Conservation (phyloP, 495 filamentous ascomycete genomes). For the Wilcoxina mikolae region DNA sequence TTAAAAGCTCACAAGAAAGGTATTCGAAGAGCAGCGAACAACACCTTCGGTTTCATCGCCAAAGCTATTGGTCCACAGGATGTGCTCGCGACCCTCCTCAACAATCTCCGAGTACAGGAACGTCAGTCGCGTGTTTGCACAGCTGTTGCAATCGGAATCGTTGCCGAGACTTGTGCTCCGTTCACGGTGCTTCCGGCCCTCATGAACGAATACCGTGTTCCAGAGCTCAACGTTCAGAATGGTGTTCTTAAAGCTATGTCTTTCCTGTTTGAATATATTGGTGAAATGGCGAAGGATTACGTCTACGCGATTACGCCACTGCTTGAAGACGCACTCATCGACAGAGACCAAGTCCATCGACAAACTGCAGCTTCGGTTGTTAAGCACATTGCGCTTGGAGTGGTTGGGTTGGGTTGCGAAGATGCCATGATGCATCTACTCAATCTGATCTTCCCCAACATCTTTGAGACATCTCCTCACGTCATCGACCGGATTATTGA, state of each 20-base stretch:
- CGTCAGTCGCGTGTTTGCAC: constrained; percentile 97
- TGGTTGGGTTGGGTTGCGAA: constrained; percentile 93
- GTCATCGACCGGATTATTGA: constrained; percentile 97
- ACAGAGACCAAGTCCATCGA: constrained; percentile 94
- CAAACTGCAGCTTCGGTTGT: constrained; percentile 93
- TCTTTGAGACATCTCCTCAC: constrained; percentile 96
- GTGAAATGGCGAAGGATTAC: constrained; percentile 99
- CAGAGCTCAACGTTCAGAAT: constrained; percentile 97
- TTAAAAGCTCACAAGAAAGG: constrained; percentile 99
- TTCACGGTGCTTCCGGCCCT: constrained; percentile 97
- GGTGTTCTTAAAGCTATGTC: constrained; percentile 93
- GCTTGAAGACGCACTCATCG: constrained; percentile 92
- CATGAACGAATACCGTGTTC: constrained; percentile 99
- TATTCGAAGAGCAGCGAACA: constrained; percentile 95
- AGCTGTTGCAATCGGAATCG: constrained; percentile 96
- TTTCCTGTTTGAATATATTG: constrained; percentile 98
- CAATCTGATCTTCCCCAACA: constrained; percentile 88
- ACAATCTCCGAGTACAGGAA: constrained; percentile 93
- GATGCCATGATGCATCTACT: constrained; percentile 97
- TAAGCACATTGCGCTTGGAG: constrained; percentile 91
- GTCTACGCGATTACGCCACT: constrained; percentile 97
- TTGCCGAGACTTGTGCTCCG: constrained; percentile 98
- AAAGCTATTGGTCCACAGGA: constrained; percentile 98
- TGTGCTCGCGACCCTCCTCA: constrained; percentile 86
- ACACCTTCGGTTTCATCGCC: constrained; percentile 99